Percentiles rank a stretch among this genome's conserved stretches.
Conservation (phyloP, 2,329 filamentous ascomycete genomes). For the Pleurostoma richardsiae region DNA sequence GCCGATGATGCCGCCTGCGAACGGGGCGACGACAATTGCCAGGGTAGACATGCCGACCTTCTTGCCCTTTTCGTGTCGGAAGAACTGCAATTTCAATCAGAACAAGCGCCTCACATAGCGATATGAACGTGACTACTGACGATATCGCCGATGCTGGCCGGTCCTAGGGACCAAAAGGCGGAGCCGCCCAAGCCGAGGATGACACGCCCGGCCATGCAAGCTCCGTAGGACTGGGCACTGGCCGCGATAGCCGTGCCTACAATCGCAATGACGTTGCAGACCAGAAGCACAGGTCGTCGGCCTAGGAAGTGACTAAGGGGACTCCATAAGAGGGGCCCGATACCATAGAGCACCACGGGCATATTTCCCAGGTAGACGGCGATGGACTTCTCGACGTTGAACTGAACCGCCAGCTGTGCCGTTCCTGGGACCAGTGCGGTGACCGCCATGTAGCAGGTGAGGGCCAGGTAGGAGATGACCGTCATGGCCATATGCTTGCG, state of each 20-base stretch:
- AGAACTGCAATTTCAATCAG: background rate
- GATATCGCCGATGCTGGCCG: background rate
- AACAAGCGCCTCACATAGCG: too few species aligned
- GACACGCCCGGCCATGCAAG: conserved; percentile 1
- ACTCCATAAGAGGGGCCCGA: conserved; percentile 2
- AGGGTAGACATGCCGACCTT: conserved; percentile 5
- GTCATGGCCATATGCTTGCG: conserved; percentile 5
- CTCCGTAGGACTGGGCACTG: background rate
- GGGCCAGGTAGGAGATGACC: conserved; percentile 4
- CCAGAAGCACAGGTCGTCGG: conserved; percentile 1
- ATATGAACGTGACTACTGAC: background rate
- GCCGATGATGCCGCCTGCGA: conserved; percentile 5
- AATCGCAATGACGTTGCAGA: conserved; percentile 5
- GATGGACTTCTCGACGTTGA: background rate
- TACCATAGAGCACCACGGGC: conserved; percentile 1
- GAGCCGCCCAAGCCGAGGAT: background rate
- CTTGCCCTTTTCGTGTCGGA: conserved; percentile 7
- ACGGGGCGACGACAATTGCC: conserved; percentile 5
- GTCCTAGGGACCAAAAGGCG: background rate
- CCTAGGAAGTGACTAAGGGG: conserved; percentile 2
- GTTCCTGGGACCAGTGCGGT: conserved; percentile 2
- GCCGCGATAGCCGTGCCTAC: conserved; percentile 2
- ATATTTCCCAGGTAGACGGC: conserved; percentile 2
- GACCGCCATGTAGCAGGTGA: conserved; percentile 4
- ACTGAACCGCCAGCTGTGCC: background rate